Conservation (phyloP, 345 rosid genomes). For the Excoecaria cochinchinensis region DNA sequence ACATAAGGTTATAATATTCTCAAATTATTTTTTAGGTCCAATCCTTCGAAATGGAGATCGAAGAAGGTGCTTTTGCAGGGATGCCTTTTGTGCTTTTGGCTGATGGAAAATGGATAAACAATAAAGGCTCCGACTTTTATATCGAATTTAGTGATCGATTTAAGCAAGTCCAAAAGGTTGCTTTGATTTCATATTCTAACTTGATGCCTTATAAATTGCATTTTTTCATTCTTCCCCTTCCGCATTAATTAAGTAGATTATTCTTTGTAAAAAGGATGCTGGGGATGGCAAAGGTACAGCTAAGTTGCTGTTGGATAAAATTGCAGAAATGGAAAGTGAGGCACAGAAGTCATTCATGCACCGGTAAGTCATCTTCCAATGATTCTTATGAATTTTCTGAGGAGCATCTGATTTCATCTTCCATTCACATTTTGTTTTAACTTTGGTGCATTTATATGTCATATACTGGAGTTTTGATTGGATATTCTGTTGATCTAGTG, state of each 20-base stretch:
- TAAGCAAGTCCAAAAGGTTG: slow-evolving; percentile 72
- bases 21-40: slow-evolving; percentile 59
- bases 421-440: background rate
- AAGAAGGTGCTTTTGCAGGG: slow-evolving; percentile 69
- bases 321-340: slow-evolving; percentile 76
- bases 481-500: background rate
- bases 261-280: slow-evolving; percentile 50
- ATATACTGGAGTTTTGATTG: background rate
- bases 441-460: background rate
- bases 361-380: slow-evolving; percentile 52
- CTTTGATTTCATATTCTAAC: slow-evolving; percentile 21
- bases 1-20: background rate
- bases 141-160: slow-evolving; percentile 51
- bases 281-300: slow-evolving; percentile 88
- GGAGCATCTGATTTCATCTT: background rate
- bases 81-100: slow-evolving; percentile 87
- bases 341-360: slow-evolving; percentile 99
- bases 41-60: slow-evolving; percentile 65
- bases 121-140: slow-evolving; percentile 74
- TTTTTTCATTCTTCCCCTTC: slow-evolving; percentile 13
- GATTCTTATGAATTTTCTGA: background rate
- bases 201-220: slow-evolving; percentile 10
- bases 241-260: slow-evolving; percentile 13
- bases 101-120: slow-evolving; percentile 80
- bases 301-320: slow-evolving; percentile 66